Evolutionary conservation across 1,284 basidiomycete species (phyloP), one percentile per base, ranked within the genome.

Genomic region (Tylopilus sp.): DNA sequence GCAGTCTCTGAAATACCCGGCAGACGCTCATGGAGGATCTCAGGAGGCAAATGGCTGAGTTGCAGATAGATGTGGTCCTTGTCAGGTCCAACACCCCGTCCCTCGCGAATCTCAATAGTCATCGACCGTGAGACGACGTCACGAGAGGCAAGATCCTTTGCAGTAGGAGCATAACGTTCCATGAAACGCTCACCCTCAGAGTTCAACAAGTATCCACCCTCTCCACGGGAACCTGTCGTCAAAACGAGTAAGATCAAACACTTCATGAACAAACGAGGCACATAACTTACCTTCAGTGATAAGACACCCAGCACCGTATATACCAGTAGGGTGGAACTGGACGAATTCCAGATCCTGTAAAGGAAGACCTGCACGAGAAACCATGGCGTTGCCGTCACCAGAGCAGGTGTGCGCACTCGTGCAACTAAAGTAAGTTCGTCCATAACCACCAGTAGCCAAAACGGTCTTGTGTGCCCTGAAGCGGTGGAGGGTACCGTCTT

Each of bases 1-100:
- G 97, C 97, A 13, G 97, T 99, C 81, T 99, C 97, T 49, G 97
- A 99, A 72, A 99, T 99, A 84, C 97, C 97, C 59, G 97, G 97
- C 43, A 99, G 82, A 71, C 97, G 89, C 76, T 99, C 96, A 74
- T 94, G 94, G 57, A 99, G 86, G 63, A 99, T 86, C 64, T 97
- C 94, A 48, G 97, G 83, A 54, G 97, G 97, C 40, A 99, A 78
- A 80, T 99, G 97, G 68, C 93, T 97, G 68, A 99, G 87, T 74
- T 99, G 97, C 60, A 99, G 81, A 79, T 90, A 97, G 71, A 98
- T 79, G 79, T 99, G 97, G 72, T 99, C 97, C 80, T 95, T 98
- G 63, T 99, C 96, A 47, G 95, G 93, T 56, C 97, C 97, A 63
- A 99, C 95, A 80, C 97, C 97, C 69, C 97, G 94, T 60, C 97